Percentiles rank a stretch among this genome's conserved stretches.
These are phyloP conservation scores for Albophoma yamanashiensis DNA, from an alignment of 2,329 filamentous ascomycete genomes.

Conservation along the genomic window DNA sequence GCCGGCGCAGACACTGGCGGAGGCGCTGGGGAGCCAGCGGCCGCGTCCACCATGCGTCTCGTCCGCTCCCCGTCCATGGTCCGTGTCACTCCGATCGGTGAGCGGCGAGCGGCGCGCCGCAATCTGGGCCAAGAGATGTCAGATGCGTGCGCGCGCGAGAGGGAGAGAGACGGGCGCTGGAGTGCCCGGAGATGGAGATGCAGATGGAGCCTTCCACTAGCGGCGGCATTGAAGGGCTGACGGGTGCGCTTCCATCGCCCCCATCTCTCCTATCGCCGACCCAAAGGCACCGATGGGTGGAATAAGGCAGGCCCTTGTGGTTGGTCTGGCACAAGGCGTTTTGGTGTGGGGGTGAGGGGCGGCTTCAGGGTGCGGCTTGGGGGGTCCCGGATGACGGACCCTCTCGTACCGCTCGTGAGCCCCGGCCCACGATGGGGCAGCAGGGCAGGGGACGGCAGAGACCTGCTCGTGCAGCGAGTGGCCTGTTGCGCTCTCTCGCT, in stretches of 20 bases:
- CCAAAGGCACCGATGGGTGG: conserved; percentile 1
- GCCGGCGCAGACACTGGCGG: neutral
- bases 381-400: neutral
- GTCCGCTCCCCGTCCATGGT: neutral
- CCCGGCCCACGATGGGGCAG: neutral
- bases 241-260: conserved; percentile 6
- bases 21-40: neutral
- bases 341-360: neutral
- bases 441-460: neutral
- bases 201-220: conserved; percentile 4
- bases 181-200: neutral
- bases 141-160: neutral
- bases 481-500: neutral
- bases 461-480: neutral
- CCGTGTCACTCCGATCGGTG: neutral
- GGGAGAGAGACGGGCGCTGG: neutral
- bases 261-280: conserved; percentile 6
- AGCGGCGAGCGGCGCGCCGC: neutral
- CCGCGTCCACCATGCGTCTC: neutral
- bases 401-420: neutral
- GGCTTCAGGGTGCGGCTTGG: neutral
- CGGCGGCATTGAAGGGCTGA: conserved; percentile 6
- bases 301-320: neutral
- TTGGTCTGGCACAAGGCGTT: neutral
- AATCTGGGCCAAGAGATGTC: neutral